Base-by-base conservation (phyloP, 2,329 filamentous ascomycete species). In the Pyrenochaeta sp. region DNA sequence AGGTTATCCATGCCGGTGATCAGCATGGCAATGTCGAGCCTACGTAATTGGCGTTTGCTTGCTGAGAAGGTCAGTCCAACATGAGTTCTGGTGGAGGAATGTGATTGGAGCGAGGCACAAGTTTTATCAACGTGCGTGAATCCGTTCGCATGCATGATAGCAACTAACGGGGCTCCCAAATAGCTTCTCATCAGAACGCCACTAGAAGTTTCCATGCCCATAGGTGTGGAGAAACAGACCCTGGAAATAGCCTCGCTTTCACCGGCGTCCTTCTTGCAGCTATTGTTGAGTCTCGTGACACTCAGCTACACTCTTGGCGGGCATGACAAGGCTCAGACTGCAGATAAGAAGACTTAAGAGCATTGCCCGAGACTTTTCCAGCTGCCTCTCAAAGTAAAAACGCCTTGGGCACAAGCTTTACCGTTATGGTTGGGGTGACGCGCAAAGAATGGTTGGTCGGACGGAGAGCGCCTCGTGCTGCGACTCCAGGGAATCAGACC, bases 391-490 rank as follows among this genome's bases (percentile, higher is more conserved):
- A 20, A 15, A 42, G 40, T 13, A 35, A 53, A 46, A 36, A 53
- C 41, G 57, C 58, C 55, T 59, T 51, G 53, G 32, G 35, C 30
- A 50, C 50, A 63, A 61, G 58, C 58, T 61, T 62, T 51, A 38
- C 54, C 58, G 53, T 61, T 51, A 45, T 48, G 37, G 31, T 48
- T 32, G 32, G 18, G 46, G 44, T 46, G 44, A 52, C 45, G 42
- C 52, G 41, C 31, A 35, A 47, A 36, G 43, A 45, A 40, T 36
- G 44, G 27, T 35, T 46, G 13, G 27, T 31, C 30, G 31, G 7
- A 30, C 35, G 13, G 45, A 39, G 39, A 24, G 36, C 34, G 44
- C 47, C 48, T 45, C 41, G 34, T 43, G 39, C 38, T 32, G 41
- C 22, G 35, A 49, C 38, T 17, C 18, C 43, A 44, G 29, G 44